These are phyloP conservation scores for Boechera retrofracta DNA, from an alignment of 345 rosid species.

Conservation along the genomic window DNA sequence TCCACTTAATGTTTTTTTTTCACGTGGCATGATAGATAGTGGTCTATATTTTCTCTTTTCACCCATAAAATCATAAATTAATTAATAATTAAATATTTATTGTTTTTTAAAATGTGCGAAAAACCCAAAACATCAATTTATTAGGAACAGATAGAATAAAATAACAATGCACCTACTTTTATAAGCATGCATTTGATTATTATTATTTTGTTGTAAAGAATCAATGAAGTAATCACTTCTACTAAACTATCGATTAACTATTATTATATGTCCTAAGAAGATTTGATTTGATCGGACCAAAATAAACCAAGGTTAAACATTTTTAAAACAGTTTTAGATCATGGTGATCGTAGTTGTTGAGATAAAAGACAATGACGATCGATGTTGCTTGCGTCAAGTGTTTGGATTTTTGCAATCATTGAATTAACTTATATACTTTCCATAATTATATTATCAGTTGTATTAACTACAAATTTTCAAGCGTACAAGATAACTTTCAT, in stretches of 20 bases:
- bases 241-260: not conserved
- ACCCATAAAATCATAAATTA: too few relatives aligned
- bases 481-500: too few relatives aligned
- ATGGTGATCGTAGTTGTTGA: constrained; percentile 45
- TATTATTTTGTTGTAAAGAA: not conserved
- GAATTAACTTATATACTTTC: constrained; percentile 11
- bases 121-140: too few relatives aligned
- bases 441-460: constrained; percentile 1
- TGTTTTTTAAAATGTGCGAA: too few relatives aligned
- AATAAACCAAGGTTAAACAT: constrained; percentile 2
- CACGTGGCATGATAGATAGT: too few relatives aligned
- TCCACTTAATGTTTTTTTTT: too few relatives aligned
- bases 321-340: constrained; percentile 27
- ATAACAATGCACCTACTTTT: constrained; percentile 36
- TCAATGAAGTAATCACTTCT: constrained; percentile 12
- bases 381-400: constrained; percentile 41
- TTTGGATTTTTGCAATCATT: constrained; percentile 45
- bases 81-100: too few relatives aligned
- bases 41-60: too few relatives aligned
- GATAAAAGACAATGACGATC: constrained; percentile 40
- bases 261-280: not conserved
- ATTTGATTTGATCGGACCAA: constrained; percentile 31
- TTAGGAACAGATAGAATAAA: not conserved
- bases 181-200: constrained; percentile 30
- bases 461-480: not conserved